These are phyloP conservation scores for Monosporascus sp. DNA, from an alignment of 2,329 filamentous ascomycete genomes.

Conservation along the genomic window DNA sequence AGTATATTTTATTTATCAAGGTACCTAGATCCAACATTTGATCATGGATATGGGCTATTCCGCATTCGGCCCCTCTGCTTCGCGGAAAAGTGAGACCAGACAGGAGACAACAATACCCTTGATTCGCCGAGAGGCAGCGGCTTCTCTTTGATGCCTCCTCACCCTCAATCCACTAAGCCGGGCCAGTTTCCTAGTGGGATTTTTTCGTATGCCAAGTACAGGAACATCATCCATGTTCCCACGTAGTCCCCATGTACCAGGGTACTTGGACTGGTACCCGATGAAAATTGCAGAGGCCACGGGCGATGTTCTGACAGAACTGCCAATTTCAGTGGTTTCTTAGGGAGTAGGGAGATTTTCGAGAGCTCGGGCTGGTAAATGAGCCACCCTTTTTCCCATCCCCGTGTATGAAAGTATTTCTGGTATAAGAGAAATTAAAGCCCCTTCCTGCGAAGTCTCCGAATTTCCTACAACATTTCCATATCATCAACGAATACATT, in stretches of 20 bases:
- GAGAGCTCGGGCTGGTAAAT: neutral
- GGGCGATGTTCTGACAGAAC: too few relatives aligned
- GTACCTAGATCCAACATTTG: too few relatives aligned
- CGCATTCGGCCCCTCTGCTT: neutral
- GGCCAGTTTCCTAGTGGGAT: neutral
- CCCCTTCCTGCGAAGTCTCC: slow-evolving; percentile 19
- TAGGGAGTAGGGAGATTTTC: neutral
- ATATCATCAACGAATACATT: slow-evolving; percentile 15
- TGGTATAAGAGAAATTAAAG: slow-evolving; percentile 29
- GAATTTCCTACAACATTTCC: slow-evolving; percentile 20
- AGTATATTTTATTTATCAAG: too few relatives aligned
- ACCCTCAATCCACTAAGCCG: neutral
- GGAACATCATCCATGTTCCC: neutral
- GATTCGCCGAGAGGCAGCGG: neutral
- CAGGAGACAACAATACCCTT: neutral
- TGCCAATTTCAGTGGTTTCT: too few relatives aligned
- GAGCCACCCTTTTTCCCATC: neutral
- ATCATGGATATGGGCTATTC: neutral
- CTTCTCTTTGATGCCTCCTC: neutral
- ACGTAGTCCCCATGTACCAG: neutral
- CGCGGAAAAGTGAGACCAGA: neutral
- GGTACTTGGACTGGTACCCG: neutral
- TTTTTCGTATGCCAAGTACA: neutral
- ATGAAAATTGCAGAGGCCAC: neutral
- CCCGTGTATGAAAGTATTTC: slow-evolving; percentile 3